These are phyloP conservation scores for Ustilago sp. DNA, from an alignment of 1,284 basidiomycete species.

Conservation along the genomic window DNA sequence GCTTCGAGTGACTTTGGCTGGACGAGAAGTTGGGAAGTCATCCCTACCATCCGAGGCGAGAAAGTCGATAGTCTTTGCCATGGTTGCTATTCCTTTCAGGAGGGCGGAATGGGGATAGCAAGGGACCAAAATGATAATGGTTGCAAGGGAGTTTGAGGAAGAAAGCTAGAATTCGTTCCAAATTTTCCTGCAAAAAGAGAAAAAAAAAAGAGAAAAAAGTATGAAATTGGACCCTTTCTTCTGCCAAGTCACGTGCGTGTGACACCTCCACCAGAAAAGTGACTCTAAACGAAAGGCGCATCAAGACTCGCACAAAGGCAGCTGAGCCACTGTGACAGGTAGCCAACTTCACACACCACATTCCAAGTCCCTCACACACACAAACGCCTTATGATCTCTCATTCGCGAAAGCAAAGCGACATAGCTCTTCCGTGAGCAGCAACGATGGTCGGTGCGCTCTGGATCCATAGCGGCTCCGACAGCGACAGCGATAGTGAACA, in stretches of 20 bases:
- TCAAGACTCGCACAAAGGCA: too few species aligned
- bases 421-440: not conserved
- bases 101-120: not conserved
- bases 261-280: constrained; percentile 1
- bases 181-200: constrained; percentile 11
- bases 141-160: not conserved
- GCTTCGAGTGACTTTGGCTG: constrained; percentile 15
- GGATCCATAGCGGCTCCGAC: constrained; percentile 44
- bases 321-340: too few species aligned
- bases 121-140: constrained; percentile 2
- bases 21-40: constrained; percentile 15
- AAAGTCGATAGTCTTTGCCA: constrained; percentile 62
- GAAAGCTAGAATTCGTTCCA: constrained; percentile 6
- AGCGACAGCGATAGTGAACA: constrained; percentile 20
- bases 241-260: constrained; percentile 19
- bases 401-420: too few species aligned
- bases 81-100: constrained; percentile 4
- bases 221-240: constrained; percentile 20
- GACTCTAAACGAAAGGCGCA: too few species aligned
- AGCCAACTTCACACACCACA: too few species aligned
- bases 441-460: constrained; percentile 42
- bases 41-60: constrained; percentile 58
- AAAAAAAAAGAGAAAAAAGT: constrained; percentile 7
- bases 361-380: too few species aligned
- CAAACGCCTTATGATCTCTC: too few species aligned